Evolutionary conservation across 2,329 filamentous ascomycete genomes (phyloP), one percentile per base, ranked within the genome.

Genomic region (Geosmithia morbida): DNA sequence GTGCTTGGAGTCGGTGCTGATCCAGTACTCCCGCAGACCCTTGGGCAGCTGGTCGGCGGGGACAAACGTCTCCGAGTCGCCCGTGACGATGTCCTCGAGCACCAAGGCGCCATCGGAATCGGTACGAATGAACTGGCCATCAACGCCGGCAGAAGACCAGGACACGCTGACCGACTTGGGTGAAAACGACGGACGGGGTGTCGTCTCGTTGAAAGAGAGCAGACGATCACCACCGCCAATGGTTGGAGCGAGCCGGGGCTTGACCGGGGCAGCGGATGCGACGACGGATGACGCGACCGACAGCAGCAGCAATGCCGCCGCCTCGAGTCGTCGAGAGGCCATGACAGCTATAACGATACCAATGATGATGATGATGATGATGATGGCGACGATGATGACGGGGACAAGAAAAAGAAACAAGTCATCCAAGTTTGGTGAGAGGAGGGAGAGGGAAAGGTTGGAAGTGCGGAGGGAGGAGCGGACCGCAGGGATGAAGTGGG

Each of bases 31-130:
- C 50, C 65, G 64, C 49, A 74, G 66, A 46, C 71, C 70, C 2
- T 66, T 60, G 0, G 79, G 79, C 2, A 84, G 67, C 50, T 75
- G 65, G 50, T 75, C 72, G 2, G 75, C 71, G 2, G 73, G 62
- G 5, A 84, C 68, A 49, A 84, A 79, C 0, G 71, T 75, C 20
- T 68, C 69, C 30, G 65, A 72, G 11, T 74, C 66, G 42, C 73
- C 72, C 0, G 74, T 79, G 40, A 74, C 70, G 46, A 83, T 75
- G 55, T 82, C 78, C 55, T 77, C 71, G 29, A 84, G 71, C 5
- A 80, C 60, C 6, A 85, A 64, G 29, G 74, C 70, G 10, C 72
- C 74, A 47, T 69, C 68, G 3, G 61, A 58, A 47, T 62, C 69
- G 43, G 62, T 62, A 44, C 70, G 74, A 53, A 83, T 74, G 59